Base-by-base conservation (phyloP, 441 rosid genomes). In the Corymbia citriodora region DNA sequence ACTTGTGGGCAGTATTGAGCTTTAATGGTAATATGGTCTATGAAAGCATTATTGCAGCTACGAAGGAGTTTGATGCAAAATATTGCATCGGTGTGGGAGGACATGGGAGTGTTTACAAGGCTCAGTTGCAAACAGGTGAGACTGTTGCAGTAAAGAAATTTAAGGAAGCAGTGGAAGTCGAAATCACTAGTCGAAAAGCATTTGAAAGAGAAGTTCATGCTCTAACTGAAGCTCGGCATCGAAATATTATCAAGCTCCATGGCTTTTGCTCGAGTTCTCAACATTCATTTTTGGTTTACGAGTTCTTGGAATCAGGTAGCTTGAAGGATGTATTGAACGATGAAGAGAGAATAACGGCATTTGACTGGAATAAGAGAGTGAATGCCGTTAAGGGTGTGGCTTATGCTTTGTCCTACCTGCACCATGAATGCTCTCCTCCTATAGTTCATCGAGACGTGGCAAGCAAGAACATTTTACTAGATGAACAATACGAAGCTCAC, bases 271-370 rank as follows among this genome's bases (percentile, higher is more conserved):
- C 12, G 27, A 70, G 81, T 18, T 33, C 81, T 33, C 48, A 8
- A 18, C 81, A 70, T 70, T 70, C 81, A 70, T 70, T 70, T 70
- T 33, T 70, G 27, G 48, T 70, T 6, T 18, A 33, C 0, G 81
- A 33, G 27, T 70, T 33, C 14, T 18, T 70, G 48, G 14, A 33
- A 70, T 70, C 1, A 5, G 81, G 48, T 48, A 33, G 14, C 14
- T 70, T 70, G 81, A 33, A 33, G 81, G 2, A 70, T 10, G 0
- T 70, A 33, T 18, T 70, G 27, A 70, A 70, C 8, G 3, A 18
- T 33, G 48, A 70, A 36, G 2, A 33, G 25, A 5, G 48, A 3
- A 33, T 70, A 70, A 2, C 1, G 0, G 0, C 25, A 33, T 70
- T 70, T 33, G 4, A 70, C 1, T 33, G 8, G 81, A 33, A 33